Conservation (phyloP, 768 basidiomycete species). For the Russula abietina region DNA sequence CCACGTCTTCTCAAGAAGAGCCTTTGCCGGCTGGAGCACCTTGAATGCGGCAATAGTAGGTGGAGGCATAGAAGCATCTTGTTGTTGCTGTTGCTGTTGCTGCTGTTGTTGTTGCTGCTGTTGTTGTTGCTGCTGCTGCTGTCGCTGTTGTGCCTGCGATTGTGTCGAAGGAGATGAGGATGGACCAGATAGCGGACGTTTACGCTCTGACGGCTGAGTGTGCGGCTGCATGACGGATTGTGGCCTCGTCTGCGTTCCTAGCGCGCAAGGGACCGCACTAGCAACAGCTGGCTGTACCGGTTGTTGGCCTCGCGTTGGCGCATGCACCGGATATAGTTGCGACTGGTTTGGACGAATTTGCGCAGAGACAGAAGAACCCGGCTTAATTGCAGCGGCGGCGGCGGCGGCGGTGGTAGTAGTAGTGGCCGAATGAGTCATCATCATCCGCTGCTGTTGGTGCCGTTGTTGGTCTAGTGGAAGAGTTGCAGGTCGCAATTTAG, state of each 20-base stretch:
- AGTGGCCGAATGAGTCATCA: conserved; percentile 12
- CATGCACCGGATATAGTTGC: not conserved
- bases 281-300: conserved; percentile 1
- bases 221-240: not conserved
- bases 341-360: not conserved
- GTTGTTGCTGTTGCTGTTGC: not conserved
- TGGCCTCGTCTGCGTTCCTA: conserved; percentile 4
- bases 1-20: conserved; percentile 22
- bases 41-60: conserved; percentile 12
- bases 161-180: conserved; percentile 1
- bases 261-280: not conserved
- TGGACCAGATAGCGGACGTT: not conserved
- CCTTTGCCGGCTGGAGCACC: conserved; percentile 20
- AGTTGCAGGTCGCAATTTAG: not conserved
- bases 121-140: not conserved
- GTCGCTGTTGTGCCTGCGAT: not conserved
- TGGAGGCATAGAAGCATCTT: not conserved
- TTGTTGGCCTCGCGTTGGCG: not conserved
- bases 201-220: not conserved
- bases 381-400: not conserved
- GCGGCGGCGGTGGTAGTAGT: not conserved
- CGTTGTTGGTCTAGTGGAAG: not conserved
- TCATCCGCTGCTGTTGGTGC: not conserved
- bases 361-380: not conserved
- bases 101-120: not conserved